Percentiles rank a stretch among this genome's conserved stretches.
Conservation (phyloP, 139 green algal species). For the Coelastrella sp. region DNA sequence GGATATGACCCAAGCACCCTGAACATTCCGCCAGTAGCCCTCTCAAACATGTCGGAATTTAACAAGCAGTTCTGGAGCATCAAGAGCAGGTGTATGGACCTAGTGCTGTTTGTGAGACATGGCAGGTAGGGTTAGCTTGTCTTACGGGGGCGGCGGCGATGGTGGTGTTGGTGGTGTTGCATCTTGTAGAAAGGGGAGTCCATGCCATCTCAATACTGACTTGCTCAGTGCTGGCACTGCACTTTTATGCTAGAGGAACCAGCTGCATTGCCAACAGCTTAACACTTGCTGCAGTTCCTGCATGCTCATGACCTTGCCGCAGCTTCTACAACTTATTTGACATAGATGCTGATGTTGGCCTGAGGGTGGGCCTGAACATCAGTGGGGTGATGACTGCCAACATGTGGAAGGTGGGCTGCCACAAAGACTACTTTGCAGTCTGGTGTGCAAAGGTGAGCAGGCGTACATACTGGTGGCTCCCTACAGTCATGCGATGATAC, state of each 20-base stretch:
- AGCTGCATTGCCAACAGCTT: background rate
- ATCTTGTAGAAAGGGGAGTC: too few relatives aligned
- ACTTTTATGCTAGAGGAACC: background rate
- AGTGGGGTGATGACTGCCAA: slow-evolving; percentile 59
- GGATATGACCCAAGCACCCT: slow-evolving; percentile 73
- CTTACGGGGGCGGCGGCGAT: background rate
- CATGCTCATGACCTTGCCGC: background rate
- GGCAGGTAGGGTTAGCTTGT: slow-evolving; percentile 20
- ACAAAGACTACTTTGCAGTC: slow-evolving; percentile 57
- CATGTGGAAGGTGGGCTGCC: slow-evolving; percentile 81
- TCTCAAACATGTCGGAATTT: slow-evolving; percentile 58
- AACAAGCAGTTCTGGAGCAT: slow-evolving; percentile 54
- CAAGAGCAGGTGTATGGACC: slow-evolving; percentile 68
- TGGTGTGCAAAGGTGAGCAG: slow-evolving; percentile 61
- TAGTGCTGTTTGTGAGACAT: slow-evolving; percentile 75
- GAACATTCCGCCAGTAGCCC: slow-evolving; percentile 54
- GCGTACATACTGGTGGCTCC: slow-evolving; percentile 52
- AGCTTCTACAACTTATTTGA: slow-evolving; percentile 82
- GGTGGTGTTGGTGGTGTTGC: background rate
- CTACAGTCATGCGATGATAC: background rate
- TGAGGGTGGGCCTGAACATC: slow-evolving; percentile 68
- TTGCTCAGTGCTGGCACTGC: too few relatives aligned
- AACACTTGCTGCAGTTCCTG: background rate
- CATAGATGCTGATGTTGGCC: slow-evolving; percentile 70
- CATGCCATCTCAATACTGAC: too few relatives aligned